A percentile compares a stretch with the other conserved stretches of the same genome.
phyloP scores from a whole-genome alignment of 805 yeast genomes.

The Pichia occidentalis region DNA sequence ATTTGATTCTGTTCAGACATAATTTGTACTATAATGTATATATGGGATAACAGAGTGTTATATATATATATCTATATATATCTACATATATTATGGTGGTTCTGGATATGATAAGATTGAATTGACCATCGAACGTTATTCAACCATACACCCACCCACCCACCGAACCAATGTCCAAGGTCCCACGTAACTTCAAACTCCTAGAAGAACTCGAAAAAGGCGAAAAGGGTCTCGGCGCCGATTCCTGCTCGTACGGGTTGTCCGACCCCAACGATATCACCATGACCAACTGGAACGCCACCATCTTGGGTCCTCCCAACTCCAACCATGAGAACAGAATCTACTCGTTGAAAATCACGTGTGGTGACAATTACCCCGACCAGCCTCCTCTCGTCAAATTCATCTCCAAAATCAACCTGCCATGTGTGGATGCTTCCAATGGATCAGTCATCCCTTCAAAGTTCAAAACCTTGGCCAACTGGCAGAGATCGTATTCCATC shows the following conservation, averaged over 20 bases:
- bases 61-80: no score
- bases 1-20: no score
- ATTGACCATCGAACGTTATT: no score
- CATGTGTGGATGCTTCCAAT: slow-evolving; percentile 68
- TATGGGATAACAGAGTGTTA: no score
- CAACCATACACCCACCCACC: neutral
- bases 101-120: no score
- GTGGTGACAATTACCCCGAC: slow-evolving; percentile 84
- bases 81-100: no score
- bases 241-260: slow-evolving; percentile 92
- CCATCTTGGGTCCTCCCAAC: slow-evolving; percentile 91
- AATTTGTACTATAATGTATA: no score
- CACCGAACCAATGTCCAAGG: slow-evolving; percentile 19
- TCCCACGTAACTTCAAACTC: slow-evolving; percentile 88
- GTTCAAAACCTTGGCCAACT: slow-evolving; percentile 65
- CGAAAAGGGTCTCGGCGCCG: slow-evolving; percentile 95
- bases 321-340: slow-evolving; percentile 86
- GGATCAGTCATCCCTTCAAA: slow-evolving; percentile 49
- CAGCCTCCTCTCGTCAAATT: slow-evolving; percentile 80
- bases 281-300: slow-evolving; percentile 96
- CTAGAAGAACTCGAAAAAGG: slow-evolving; percentile 97
- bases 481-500: slow-evolving; percentile 91
- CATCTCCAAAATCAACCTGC: slow-evolving; percentile 78
- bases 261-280: slow-evolving; percentile 85
- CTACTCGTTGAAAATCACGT: slow-evolving; percentile 71